Conservation (phyloP, 805 yeast species). For the Candida morakotiae region DNA sequence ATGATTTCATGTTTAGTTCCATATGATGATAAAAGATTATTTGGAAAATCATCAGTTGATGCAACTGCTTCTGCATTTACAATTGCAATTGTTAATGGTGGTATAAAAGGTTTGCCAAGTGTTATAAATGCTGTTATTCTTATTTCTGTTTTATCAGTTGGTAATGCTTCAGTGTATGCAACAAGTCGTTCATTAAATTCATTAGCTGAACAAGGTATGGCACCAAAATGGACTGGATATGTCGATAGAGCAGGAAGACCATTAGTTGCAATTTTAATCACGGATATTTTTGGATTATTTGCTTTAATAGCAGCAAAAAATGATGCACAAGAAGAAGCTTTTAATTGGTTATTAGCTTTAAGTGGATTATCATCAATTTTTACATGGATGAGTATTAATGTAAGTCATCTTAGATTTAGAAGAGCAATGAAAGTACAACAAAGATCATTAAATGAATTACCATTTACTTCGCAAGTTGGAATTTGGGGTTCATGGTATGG, state of each 20-base stretch:
- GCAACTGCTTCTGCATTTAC: slow-evolving; percentile 77
- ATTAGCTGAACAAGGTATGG: slow-evolving; percentile 58
- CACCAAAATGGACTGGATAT: slow-evolving; percentile 56
- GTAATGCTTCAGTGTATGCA: slow-evolving; percentile 68
- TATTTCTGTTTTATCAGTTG: slow-evolving; percentile 65
- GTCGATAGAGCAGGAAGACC: slow-evolving; percentile 70
- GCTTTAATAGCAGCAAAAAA: slow-evolving; percentile 58
- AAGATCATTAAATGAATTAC: slow-evolving; percentile 45
- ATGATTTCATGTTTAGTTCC: slow-evolving; percentile 25
- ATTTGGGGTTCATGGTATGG: slow-evolving; percentile 52
- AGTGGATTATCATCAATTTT: slow-evolving; percentile 61
- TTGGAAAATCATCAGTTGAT: slow-evolving; percentile 45
- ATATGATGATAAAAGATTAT: slow-evolving; percentile 19
- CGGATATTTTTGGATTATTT: slow-evolving; percentile 54
- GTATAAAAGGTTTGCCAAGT: slow-evolving; percentile 59
- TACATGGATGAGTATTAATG: slow-evolving; percentile 60
- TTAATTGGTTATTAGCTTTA: slow-evolving; percentile 61
- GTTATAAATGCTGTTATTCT: slow-evolving; percentile 67
- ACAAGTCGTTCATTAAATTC: slow-evolving; percentile 65
- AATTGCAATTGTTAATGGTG: slow-evolving; percentile 62
- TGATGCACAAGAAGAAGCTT: slow-evolving; percentile 48
- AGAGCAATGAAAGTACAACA: slow-evolving; percentile 54
- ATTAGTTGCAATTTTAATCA: slow-evolving; percentile 48
- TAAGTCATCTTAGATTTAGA: slow-evolving; percentile 60
- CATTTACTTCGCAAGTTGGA: slow-evolving; percentile 50